A percentile compares a stretch with the other conserved stretches of the same genome.
phyloP scores from a whole-genome alignment of 352 stramenopile species.

The Pythium sukuiense region DNA sequence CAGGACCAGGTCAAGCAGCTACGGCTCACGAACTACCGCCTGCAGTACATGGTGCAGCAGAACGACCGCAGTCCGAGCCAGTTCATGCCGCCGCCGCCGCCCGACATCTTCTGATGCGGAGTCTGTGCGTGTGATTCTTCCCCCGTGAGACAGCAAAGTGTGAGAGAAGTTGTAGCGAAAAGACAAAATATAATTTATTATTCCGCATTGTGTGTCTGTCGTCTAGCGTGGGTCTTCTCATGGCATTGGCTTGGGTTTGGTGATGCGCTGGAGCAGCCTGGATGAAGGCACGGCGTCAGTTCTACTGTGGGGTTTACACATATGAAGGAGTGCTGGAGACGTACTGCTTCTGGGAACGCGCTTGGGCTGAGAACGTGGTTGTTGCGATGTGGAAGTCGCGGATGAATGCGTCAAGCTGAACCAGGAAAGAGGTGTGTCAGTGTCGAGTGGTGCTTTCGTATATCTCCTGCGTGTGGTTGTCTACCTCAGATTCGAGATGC shows the following conservation, averaged over 20 bases:
- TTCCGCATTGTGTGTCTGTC: not conserved
- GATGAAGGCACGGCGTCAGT: not conserved
- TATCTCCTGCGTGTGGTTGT: too few relatives aligned
- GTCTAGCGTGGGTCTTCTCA: not conserved
- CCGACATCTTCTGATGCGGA: slow-evolving; percentile 61
- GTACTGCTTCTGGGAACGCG: slow-evolving; percentile 41
- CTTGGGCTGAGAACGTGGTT: slow-evolving; percentile 46
- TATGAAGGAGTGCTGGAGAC: slow-evolving; percentile 11
- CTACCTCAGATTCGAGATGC: slow-evolving; percentile 32
- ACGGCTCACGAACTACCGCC: slow-evolving; percentile 60
- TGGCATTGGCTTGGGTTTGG: not conserved
- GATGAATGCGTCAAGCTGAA: slow-evolving; percentile 57
- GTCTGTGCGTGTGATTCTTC: not conserved
- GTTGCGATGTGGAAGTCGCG: slow-evolving; percentile 63
- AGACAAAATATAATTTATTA: slow-evolving; percentile 28
- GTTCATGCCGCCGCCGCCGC: slow-evolving; percentile 60
- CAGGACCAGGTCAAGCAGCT: slow-evolving; percentile 73
- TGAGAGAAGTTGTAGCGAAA: not conserved
- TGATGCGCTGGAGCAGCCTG: not conserved
- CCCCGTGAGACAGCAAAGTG: not conserved
- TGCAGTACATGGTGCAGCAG: slow-evolving; percentile 77
- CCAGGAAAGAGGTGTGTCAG: not conserved
- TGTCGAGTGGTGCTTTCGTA: too few relatives aligned
- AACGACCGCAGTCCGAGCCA: slow-evolving; percentile 42
- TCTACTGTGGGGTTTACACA: too few relatives aligned